These are phyloP conservation scores for Dentipellis sp. DNA, from an alignment of 768 basidiomycete genomes.

Conservation along the genomic window DNA sequence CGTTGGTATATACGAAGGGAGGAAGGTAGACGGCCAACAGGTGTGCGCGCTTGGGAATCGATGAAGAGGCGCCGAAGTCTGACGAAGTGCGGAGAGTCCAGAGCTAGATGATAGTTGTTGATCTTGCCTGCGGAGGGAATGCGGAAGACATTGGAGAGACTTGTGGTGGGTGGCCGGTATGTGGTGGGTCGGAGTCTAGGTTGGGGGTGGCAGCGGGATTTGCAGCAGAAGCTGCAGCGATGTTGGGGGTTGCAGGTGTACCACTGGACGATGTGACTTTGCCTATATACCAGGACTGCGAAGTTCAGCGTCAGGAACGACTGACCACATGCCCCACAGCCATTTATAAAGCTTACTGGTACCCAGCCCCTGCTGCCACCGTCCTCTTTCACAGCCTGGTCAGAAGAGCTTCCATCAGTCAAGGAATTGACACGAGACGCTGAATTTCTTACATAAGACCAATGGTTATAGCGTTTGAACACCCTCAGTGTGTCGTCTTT, in stretches of 20 bases:
- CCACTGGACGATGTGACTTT: conserved; percentile 49
- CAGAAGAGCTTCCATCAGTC: conserved; percentile 5
- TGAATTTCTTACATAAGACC: conserved; percentile 68
- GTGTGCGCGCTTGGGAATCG: not conserved
- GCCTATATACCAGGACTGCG: conserved; percentile 89
- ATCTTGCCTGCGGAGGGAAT: conserved; percentile 42
- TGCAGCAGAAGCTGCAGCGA: conserved; percentile 28
- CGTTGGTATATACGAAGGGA: not conserved
- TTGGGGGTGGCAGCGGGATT: conserved; percentile 13
- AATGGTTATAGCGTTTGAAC: conserved; percentile 97
- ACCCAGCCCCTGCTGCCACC: conserved; percentile 96
- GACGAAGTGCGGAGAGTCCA: not conserved
- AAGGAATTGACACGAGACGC: conserved; percentile 4
- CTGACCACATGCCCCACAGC: not conserved
- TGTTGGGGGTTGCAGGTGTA: conserved; percentile 35
- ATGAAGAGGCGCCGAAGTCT: not conserved
- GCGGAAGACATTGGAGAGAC: conserved; percentile 79
- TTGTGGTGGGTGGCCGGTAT: conserved; percentile 22
- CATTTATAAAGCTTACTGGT: conserved; percentile 43
- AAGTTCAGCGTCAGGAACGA: conserved; percentile 7
- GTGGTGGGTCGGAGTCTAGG: conserved; percentile 2
- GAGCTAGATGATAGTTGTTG: conserved; percentile 12
- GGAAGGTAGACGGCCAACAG: not conserved
- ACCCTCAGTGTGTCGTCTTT: conserved; percentile 88
- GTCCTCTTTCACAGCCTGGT: conserved; percentile 85